Evolutionary conservation across 139 green algal genomes (phyloP).

Genomic region (Marvania coccoides): DNA sequence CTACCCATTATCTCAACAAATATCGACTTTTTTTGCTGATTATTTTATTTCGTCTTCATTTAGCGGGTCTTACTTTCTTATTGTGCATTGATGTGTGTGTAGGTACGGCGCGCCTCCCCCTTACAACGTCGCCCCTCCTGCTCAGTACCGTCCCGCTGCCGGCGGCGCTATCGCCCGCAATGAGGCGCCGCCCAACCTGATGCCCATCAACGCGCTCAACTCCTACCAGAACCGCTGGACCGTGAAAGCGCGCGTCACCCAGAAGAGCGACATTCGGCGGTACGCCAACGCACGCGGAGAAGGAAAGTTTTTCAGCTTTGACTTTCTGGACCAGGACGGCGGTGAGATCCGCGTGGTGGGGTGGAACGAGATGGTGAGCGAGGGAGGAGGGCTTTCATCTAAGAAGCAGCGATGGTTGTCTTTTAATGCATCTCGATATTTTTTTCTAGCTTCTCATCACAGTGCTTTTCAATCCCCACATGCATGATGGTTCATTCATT

Average conservation of each 20-base stretch:
- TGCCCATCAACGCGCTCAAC: conserved; percentile 85
- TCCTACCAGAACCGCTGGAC: conserved; percentile 92
- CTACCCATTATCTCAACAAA: too few relatives aligned
- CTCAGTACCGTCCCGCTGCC: not conserved
- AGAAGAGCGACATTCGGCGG: conserved; percentile 56
- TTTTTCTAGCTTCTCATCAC: too few relatives aligned
- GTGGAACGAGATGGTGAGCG: conserved; percentile 40
- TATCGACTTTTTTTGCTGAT: too few relatives aligned
- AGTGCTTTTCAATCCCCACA: too few relatives aligned
- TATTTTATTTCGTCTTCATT: not conserved
- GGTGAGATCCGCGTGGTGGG: conserved; percentile 42
- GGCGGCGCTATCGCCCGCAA: conserved; percentile 34
- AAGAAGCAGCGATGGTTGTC: too few relatives aligned
- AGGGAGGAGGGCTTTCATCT: too few relatives aligned
- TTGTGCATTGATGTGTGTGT: not conserved
- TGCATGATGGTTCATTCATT: too few relatives aligned
- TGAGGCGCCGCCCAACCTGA: conserved; percentile 53
- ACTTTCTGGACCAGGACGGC: conserved; percentile 44
- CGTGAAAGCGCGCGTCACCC: conserved; percentile 83
- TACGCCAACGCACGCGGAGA: conserved; percentile 74
- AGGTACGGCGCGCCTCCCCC: not conserved
- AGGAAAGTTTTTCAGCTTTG: conserved; percentile 91
- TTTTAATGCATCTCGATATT: too few relatives aligned
- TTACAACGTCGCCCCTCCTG: not conserved
- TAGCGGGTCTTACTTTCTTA: not conserved